Evolutionary conservation across 495 filamentous ascomycete genomes (phyloP).

Genomic region (Podospora fimiseda): DNA sequence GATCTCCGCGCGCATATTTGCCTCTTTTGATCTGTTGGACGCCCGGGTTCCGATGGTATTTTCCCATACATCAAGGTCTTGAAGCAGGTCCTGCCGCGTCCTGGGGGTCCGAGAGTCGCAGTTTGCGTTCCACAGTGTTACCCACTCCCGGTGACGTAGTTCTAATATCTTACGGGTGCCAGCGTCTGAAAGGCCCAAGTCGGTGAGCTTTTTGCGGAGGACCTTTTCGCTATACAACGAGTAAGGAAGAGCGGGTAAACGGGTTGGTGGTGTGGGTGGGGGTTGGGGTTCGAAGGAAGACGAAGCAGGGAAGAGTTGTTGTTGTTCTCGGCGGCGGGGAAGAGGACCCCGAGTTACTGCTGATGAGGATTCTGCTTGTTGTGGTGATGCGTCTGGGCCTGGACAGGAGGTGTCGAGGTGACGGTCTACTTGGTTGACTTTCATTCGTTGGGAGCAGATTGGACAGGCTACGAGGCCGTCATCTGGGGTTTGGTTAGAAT

Average conservation of each 20-base stretch:
- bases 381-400: constrained; percentile 33
- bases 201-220: constrained; percentile 71
- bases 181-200: constrained; percentile 70
- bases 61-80: constrained; percentile 81
- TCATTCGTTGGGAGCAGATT: constrained; percentile 72
- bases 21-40: constrained; percentile 25
- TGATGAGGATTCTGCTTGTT: neutral
- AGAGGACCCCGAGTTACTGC: no score
- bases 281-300: constrained; percentile 12
- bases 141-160: constrained; percentile 83
- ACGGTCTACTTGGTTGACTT: constrained; percentile 59
- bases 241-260: constrained; percentile 74
- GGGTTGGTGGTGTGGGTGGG: constrained; percentile 30
- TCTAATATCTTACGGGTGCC: constrained; percentile 64
- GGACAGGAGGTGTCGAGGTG: constrained; percentile 67
- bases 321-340: no score
- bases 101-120: constrained; percentile 74
- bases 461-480: constrained; percentile 80
- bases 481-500: constrained; percentile 38
- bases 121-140: constrained; percentile 94
- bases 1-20: constrained; percentile 33
- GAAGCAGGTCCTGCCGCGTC: constrained; percentile 60
- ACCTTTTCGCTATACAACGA: constrained; percentile 67
- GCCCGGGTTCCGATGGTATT: constrained; percentile 56
- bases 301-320: constrained; percentile 12